Conservation (phyloP, 73 alveolate species). For the Tetrahymena thermophila region DNA sequence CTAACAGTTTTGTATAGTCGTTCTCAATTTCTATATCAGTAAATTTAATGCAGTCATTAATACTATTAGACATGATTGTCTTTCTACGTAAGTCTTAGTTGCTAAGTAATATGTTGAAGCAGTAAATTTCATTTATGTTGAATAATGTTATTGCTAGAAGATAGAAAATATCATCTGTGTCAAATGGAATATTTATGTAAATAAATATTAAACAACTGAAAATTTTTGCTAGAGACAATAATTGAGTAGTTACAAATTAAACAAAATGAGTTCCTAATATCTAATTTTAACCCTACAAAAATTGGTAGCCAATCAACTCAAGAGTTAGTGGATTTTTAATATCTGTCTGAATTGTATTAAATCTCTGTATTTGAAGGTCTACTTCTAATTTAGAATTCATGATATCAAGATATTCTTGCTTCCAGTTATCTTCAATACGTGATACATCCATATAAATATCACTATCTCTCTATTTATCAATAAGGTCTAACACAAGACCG, state of each 20-base stretch:
- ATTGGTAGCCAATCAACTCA: background rate
- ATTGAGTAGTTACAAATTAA: background rate
- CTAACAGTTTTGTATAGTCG: background rate
- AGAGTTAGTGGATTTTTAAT: background rate
- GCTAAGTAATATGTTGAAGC: background rate
- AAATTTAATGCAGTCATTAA: background rate
- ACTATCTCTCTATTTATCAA: background rate
- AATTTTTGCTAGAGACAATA: background rate
- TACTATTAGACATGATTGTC: background rate
- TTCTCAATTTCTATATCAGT: background rate
- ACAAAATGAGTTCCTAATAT: background rate
- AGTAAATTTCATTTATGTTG: background rate
- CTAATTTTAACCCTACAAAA: background rate
- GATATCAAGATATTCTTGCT: background rate
- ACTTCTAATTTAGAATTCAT: background rate
- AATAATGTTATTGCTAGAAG: background rate
- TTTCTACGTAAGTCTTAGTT: background rate
- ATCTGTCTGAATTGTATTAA: background rate
- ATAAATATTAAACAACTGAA: background rate
- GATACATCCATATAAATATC: background rate
- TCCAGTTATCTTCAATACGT: background rate
- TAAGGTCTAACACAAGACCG: background rate
- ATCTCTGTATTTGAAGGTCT: background rate
- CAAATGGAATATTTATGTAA: background rate
- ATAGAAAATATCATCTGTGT: background rate